These are phyloP conservation scores for Escallonia herrerae DNA, from an alignment of 129 eudicot species.

Conservation along the genomic window DNA sequence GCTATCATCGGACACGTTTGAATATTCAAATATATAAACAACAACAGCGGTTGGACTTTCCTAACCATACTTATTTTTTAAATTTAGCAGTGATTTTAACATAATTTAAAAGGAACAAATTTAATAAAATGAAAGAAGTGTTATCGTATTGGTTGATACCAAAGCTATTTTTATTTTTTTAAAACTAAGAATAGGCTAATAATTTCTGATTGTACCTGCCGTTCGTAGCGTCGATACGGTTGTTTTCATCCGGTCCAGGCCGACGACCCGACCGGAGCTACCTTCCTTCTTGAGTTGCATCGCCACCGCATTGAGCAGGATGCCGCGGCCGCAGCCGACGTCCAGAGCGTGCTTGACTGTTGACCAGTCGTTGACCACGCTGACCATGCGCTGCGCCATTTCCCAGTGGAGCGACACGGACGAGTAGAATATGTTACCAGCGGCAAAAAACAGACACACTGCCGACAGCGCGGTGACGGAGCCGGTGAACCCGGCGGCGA, in stretches of 20 bases:
- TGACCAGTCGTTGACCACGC: conserved; percentile 72
- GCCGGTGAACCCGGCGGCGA: conserved; percentile 80
- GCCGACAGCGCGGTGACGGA: conserved; percentile 76
- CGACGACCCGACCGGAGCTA: conserved; percentile 79
- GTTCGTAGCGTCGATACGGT: conserved; percentile 56
- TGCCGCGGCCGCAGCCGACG: conserved; percentile 92
- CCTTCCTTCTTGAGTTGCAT: conserved; percentile 78
- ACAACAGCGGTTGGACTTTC: too few species aligned
- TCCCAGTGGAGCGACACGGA: conserved; percentile 79
- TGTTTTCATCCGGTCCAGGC: conserved; percentile 39
- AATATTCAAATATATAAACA: too few species aligned
- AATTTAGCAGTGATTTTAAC: too few species aligned
- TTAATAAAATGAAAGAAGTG: too few species aligned
- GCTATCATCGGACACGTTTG: conserved; percentile 13
- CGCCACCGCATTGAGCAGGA: conserved; percentile 80
- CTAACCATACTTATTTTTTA: too few species aligned
- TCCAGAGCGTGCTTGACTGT: conserved; percentile 68
- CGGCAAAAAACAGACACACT: conserved; percentile 73
- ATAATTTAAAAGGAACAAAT: too few species aligned
- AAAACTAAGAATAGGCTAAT: too few species aligned
- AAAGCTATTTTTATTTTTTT: too few species aligned
- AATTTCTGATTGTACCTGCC: conserved; percentile 17
- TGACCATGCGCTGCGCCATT: conserved; percentile 73
- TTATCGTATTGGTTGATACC: too few species aligned
- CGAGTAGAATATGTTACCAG: conserved; percentile 71